These are phyloP conservation scores for Eucalyptus polyanthemos DNA, from an alignment of 345 rosid species.

Conservation along the genomic window DNA sequence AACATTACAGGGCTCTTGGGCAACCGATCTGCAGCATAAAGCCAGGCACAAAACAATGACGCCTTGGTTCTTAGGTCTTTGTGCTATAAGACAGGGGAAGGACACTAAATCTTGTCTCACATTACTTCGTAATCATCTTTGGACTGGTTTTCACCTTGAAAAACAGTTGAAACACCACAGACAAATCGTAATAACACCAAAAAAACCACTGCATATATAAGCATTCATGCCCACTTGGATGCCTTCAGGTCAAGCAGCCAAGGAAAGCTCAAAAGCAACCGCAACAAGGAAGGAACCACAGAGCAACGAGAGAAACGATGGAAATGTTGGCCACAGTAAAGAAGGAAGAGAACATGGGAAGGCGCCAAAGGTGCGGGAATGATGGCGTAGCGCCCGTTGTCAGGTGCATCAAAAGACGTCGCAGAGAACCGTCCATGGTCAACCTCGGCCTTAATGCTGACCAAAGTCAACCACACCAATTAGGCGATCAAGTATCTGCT, in stretches of 20 bases:
- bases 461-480: slow-evolving; percentile 9
- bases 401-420: slow-evolving; percentile 27
- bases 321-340: slow-evolving; percentile 14
- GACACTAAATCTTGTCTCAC: not conserved
- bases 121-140: slow-evolving; percentile 1
- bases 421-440: slow-evolving; percentile 18
- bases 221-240: not conserved
- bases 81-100: not conserved
- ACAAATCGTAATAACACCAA: not conserved
- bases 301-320: not conserved
- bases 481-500: slow-evolving; percentile 6
- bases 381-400: not conserved
- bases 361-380: not conserved
- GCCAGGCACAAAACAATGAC: not conserved
- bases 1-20: not conserved
- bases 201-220: not conserved
- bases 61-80: not conserved
- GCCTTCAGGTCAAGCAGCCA: not conserved
- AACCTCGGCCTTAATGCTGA: not conserved
- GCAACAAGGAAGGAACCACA: not conserved
- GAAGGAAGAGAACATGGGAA: slow-evolving; percentile 16
- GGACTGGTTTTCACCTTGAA: not conserved
- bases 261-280: not conserved
- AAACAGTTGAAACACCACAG: not conserved
- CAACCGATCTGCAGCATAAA: not conserved